phyloP scores from a whole-genome alignment of 164 flowering plant genomes.

The Chloranthus sessilifolius region DNA sequence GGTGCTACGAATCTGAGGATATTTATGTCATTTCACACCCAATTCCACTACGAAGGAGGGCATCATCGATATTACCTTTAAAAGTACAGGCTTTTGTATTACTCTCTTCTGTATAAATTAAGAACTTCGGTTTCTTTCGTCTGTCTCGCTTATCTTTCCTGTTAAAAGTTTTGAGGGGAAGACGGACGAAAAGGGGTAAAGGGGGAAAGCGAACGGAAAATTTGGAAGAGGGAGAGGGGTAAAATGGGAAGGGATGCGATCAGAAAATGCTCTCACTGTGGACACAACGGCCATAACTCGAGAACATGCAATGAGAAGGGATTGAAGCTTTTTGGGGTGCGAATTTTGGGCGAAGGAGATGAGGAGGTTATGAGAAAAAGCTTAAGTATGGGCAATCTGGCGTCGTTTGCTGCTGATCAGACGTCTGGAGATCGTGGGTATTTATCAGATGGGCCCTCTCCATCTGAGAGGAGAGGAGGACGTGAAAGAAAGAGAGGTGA shows the following conservation, averaged over 20 bases:
- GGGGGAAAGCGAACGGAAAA: not conserved
- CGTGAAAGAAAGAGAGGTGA: constrained; percentile 27
- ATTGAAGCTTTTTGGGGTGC: constrained; percentile 37
- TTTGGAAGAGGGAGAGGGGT: not conserved
- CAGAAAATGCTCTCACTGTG: constrained; percentile 40
- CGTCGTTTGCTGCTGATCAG: constrained; percentile 2
- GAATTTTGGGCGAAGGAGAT: constrained; percentile 6
- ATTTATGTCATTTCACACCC: too few relatives aligned
- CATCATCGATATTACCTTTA: too few relatives aligned
- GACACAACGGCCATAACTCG: constrained; percentile 42
- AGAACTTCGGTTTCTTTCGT: too few relatives aligned
- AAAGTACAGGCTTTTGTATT: too few relatives aligned
- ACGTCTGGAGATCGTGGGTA: constrained; percentile 24
- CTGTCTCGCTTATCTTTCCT: too few relatives aligned
- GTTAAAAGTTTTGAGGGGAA: not conserved
- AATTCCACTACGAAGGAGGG: too few relatives aligned
- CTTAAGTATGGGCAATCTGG: constrained; percentile 38
- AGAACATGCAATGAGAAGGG: constrained; percentile 35
- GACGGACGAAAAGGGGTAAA: constrained; percentile 1
- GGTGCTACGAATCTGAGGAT: too few relatives aligned
- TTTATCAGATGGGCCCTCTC: constrained; percentile 23
- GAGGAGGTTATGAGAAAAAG: constrained; percentile 34
- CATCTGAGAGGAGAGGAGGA: constrained; percentile 1
- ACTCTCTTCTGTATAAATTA: too few relatives aligned
- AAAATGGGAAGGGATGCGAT: constrained; percentile 11